Evolutionary conservation across 1,284 basidiomycete species (phyloP).

Genomic region (Wolfiporia cocos): DNA sequence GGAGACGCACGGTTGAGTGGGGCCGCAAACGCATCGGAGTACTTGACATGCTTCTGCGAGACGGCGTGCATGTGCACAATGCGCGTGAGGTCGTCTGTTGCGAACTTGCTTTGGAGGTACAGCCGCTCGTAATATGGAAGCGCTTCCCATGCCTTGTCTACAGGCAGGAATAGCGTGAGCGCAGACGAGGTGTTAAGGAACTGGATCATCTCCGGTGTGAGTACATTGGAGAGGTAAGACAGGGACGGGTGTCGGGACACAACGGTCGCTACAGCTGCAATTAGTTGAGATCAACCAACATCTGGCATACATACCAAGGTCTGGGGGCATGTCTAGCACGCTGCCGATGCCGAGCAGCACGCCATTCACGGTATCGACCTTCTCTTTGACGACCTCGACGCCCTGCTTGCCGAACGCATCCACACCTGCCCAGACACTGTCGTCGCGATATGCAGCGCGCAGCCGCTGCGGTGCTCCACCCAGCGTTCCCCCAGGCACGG

Average conservation of each 20-base stretch:
- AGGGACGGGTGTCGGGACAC: conserved; percentile 52
- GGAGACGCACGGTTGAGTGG: conserved; percentile 46
- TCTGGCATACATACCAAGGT: conserved; percentile 51
- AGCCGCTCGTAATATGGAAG: conserved; percentile 66
- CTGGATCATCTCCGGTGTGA: conserved; percentile 50
- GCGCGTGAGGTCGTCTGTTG: conserved; percentile 69
- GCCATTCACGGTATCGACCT: conserved; percentile 67
- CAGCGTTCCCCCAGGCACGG: conserved; percentile 75
- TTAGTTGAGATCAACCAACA: conserved; percentile 8
- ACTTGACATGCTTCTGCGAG: conserved; percentile 47
- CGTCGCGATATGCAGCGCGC: conserved; percentile 49
- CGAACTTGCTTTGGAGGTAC: conserved; percentile 85
- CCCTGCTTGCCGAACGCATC: conserved; percentile 73
- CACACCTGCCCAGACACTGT: conserved; percentile 56
- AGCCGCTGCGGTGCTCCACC: conserved; percentile 82
- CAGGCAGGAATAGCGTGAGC: conserved; percentile 88
- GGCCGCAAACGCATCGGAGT: conserved; percentile 56
- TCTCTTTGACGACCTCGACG: conserved; percentile 47
- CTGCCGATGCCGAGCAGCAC: conserved; percentile 70
- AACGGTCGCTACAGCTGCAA: conserved; percentile 41
- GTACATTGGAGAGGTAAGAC: conserved; percentile 64
- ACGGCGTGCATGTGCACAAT: conserved; percentile 79
- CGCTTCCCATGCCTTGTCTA: conserved; percentile 72
- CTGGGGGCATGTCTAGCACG: conserved; percentile 73
- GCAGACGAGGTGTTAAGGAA: conserved; percentile 60